phyloP scores from a whole-genome alignment of 2,329 filamentous ascomycete genomes.

The Talaromyces albobiverticillius region DNA sequence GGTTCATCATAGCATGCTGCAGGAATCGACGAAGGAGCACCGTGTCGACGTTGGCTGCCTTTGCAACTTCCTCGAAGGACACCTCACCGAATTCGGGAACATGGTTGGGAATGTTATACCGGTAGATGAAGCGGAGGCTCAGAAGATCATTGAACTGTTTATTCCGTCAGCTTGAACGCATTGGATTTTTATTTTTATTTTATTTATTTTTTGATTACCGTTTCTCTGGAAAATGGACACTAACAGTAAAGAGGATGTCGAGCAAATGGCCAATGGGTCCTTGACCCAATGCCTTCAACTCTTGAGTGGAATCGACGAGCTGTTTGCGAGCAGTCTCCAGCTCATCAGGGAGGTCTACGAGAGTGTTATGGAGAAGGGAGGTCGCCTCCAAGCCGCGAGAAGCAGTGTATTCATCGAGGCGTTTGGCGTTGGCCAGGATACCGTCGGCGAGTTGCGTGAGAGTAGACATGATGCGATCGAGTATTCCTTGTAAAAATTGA shows the following conservation, averaged over 20 bases:
- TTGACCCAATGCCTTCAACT: not conserved
- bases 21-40: not conserved
- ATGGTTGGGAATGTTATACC: not conserved
- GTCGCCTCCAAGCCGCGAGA: not conserved
- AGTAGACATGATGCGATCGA: not conserved
- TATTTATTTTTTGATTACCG: no score
- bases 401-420: not conserved
- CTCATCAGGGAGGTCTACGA: not conserved
- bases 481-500: not conserved
- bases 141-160: slow-evolving; percentile 1
- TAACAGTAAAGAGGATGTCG: not conserved
- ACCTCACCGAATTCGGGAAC: not conserved
- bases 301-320: not conserved
- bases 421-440: not conserved
- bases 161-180: not conserved
- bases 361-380: not conserved
- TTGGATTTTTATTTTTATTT: not conserved
- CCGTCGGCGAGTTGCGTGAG: not conserved
- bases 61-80: not conserved
- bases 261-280: not conserved
- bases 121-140: slow-evolving; percentile 1
- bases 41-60: not conserved
- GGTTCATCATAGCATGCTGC: slow-evolving; percentile 1
- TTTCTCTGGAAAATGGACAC: not conserved
- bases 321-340: not conserved